Base-by-base conservation (phyloP, 352 stramenopile species). In the Globisporangium perplexum region DNA sequence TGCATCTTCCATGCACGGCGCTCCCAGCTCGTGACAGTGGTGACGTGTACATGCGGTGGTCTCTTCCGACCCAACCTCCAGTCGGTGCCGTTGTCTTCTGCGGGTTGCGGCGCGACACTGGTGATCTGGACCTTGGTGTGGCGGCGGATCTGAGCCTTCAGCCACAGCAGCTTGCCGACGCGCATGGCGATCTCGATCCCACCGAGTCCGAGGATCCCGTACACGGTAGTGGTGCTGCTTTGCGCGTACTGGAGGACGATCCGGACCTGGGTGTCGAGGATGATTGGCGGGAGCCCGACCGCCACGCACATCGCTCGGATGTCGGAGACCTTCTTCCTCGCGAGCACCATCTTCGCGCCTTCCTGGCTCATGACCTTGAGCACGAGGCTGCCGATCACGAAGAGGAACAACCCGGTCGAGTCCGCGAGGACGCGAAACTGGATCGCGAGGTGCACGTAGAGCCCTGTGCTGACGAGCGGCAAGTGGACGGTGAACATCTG, bases 401-500 rank as follows among this genome's bases (percentile, higher is more conserved):
- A 77, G 10, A 24, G 8, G 15, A 45, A 31, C 22, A 57, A 14
- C 8, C 51, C 51, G 0, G 28, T n/a, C 1, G 41, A 20, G 41
- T 50, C 26, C 0, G 28, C 28, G 20, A 42, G 41, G 28, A 57
- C 28, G 20, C 28, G 38, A 2, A 50, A 86, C 51, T 75, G 50
- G 18, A 85, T 57, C 22, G 71, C 71, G 36, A 86, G 73, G 55
- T 69, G 77, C 7, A 69, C 56, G n/a, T 86, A 78, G 15, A 88
- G 67, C 54, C 82, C 73, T 6, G 70, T 56, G 17, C 65, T 63
- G 8, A 50, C 33, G 18, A 57, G 14, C 17, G 41, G 31, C 50
- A 57, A 50, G 17, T 66, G 60, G 28, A 63, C 53, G 15, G 38
- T 53, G 43, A 59, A 63, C 41, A 35, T 47, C 11, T 41, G 23